Base-by-base conservation (phyloP, 1,284 basidiomycete species). In the Clitocybe nebularis region DNA sequence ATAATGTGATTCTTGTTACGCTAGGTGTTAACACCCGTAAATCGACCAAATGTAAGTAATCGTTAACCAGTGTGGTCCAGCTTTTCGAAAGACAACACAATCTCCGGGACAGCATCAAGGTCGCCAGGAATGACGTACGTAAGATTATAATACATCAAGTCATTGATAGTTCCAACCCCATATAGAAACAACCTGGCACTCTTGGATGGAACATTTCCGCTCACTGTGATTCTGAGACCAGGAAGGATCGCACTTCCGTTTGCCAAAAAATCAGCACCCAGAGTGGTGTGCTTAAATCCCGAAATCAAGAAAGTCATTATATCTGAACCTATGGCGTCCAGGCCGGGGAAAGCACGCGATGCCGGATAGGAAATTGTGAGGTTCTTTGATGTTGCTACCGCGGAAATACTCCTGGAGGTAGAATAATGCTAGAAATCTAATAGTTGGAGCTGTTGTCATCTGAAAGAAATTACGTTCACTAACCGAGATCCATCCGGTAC, bases 321-420 rank as follows among this genome's bases (percentile, higher is more conserved):
- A 22, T 45, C 51, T 4, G 57, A 55, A 3, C 39, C 41, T 14
- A 45, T 30, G 1, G 43, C 47, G 14, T 16, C 42, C 10, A 48
- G 32, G 34, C 51, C 21, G 1, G 60, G 55, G 38, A 60, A 62
- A 11, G 58, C 57, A 5, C 28, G 25, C 4, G 59, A 60, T 1
- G 55, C 48, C 1, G 56, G 57, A 40, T 61, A 62, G 4, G 55
- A 48, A 21, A 61, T 52, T 7, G 51, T 54, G 29, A 61, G 45
- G 21, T 49, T 54, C 8, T 44, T 46, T 4, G 43, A 29, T 2
- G 50, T 50, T 2, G 55, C 59, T 24, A 49, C 28, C 5, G 59
- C 57, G 7, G 53, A 53, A 20, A 60, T 60, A 16, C 46, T 55
- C 6, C 51, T 47, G n/a, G 56, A 55, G 1, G 61, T 58, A 1